A percentile compares a stretch with the other conserved stretches of the same genome.
Evolutionary conservation across 129 eudicot genomes (phyloP).

Genomic region (Lactuca saligna): DNA sequence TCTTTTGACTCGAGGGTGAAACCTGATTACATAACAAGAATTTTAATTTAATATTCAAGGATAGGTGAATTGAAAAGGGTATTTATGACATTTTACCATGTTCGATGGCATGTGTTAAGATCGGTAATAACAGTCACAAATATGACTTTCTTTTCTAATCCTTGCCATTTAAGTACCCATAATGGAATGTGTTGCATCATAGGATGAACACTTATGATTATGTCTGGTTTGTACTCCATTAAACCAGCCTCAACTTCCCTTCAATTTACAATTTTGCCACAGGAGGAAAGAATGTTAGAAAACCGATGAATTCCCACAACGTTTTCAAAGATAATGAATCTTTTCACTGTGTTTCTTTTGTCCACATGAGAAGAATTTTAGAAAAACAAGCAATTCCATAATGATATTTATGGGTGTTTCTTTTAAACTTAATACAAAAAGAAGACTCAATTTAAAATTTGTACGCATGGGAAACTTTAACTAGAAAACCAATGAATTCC

Average conservation of each 20-base stretch:
- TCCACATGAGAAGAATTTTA: not conserved
- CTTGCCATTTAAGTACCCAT: conserved; percentile 98
- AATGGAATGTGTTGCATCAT: conserved; percentile 96
- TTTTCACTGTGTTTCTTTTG: not conserved
- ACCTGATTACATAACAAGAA: conserved; percentile 44
- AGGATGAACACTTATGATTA: conserved; percentile 95
- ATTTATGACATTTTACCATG: conserved; percentile 59
- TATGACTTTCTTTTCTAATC: conserved; percentile 84
- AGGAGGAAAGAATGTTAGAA: conserved; percentile 10
- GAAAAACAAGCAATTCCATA: not conserved
- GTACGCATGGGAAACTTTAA: not conserved
- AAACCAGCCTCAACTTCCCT: conserved; percentile 98
- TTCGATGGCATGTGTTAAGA: conserved; percentile 86
- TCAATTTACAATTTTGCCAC: conserved; percentile 4
- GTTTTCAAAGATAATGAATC: not conserved
- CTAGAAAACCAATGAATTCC: conserved; percentile 15
- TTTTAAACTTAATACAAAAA: too few species aligned
- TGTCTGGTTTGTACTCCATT: conserved; percentile 98
- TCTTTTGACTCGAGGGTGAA: conserved; percentile 88
- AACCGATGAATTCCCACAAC: not conserved
- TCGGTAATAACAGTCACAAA: conserved; percentile 95
- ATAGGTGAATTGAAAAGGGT: not conserved
- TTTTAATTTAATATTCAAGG: not conserved
- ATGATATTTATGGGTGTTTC: not conserved
- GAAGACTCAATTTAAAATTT: conserved; percentile 4